Evolutionary conservation across 1,284 basidiomycete genomes (phyloP).

Genomic region (Malassezia sp.): DNA sequence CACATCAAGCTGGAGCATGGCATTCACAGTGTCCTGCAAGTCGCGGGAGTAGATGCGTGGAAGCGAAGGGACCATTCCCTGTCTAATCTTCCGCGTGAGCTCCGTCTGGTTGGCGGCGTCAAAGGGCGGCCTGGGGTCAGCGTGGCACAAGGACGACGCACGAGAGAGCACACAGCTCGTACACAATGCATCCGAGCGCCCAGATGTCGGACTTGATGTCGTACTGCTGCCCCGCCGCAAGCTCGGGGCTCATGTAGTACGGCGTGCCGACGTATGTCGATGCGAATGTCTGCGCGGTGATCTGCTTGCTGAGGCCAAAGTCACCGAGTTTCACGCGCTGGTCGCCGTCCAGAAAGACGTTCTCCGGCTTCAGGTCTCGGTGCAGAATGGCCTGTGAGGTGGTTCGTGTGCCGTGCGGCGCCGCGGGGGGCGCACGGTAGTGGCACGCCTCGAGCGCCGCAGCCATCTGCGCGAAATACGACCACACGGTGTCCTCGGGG

Average conservation of each 20-base stretch:
- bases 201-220: slow-evolving; percentile 96
- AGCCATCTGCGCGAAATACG: slow-evolving; percentile 82
- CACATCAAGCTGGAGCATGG: slow-evolving; percentile 59
- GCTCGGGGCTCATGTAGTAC: slow-evolving; percentile 96
- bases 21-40: slow-evolving; percentile 62
- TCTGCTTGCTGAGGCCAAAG: slow-evolving; percentile 86
- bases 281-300: slow-evolving; percentile 69
- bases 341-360: slow-evolving; percentile 73
- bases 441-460: slow-evolving; percentile 87
- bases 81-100: slow-evolving; percentile 67
- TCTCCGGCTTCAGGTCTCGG: slow-evolving; percentile 90
- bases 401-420: not conserved
- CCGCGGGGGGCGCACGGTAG: slow-evolving; percentile 25
- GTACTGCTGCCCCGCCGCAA: slow-evolving; percentile 89
- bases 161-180: slow-evolving; percentile 70
- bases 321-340: slow-evolving; percentile 83
- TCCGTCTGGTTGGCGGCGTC: slow-evolving; percentile 78
- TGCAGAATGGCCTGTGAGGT: slow-evolving; percentile 58
- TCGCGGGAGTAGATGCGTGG: slow-evolving; percentile 68
- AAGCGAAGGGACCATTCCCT: slow-evolving; percentile 71
- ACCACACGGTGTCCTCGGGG: slow-evolving; percentile 85
- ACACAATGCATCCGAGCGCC: slow-evolving; percentile 91
- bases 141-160: too few species aligned
- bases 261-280: slow-evolving; percentile 95
- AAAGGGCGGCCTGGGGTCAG: slow-evolving; percentile 80